phyloP scores from a whole-genome alignment of 73 alveolate genomes.

The Paramecium tetraurelia region DNA sequence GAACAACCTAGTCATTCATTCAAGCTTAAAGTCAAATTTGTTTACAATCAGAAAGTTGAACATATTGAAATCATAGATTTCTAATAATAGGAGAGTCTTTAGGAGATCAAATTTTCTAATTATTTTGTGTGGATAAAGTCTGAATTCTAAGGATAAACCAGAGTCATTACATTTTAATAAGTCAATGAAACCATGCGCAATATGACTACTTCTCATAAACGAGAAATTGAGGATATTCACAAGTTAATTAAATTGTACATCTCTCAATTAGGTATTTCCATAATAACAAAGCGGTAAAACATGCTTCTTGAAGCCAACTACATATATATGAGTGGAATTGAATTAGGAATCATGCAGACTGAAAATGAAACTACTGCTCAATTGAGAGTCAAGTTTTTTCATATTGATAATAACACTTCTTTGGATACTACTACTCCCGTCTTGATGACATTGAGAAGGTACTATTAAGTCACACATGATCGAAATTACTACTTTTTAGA shows the following conservation, averaged over 20 bases:
- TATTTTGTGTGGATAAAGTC: neutral
- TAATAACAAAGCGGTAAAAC: neutral
- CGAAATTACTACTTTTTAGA: conserved; percentile 25
- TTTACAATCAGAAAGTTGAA: neutral
- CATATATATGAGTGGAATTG: neutral
- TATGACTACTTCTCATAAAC: neutral
- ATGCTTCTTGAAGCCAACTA: neutral
- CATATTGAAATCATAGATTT: neutral
- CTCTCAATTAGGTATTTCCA: neutral
- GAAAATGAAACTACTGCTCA: conserved; percentile 28
- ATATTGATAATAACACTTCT: conserved; percentile 51
- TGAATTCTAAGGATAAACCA: conserved; percentile 23
- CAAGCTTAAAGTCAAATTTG: neutral
- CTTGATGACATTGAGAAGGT: conserved; percentile 20
- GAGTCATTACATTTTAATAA: neutral
- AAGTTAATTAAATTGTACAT: neutral
- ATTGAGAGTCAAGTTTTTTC: conserved; percentile 46
- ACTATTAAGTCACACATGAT: conserved; percentile 1
- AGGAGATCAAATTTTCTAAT: neutral
- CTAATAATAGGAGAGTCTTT: neutral
- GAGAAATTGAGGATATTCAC: neutral
- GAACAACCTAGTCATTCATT: conserved; percentile 36
- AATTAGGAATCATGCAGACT: neutral
- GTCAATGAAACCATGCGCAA: neutral
- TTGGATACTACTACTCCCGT: conserved; percentile 48